Base-by-base conservation (phyloP, 805 yeast species). In the Metschnikowia kunwiensis region DNA sequence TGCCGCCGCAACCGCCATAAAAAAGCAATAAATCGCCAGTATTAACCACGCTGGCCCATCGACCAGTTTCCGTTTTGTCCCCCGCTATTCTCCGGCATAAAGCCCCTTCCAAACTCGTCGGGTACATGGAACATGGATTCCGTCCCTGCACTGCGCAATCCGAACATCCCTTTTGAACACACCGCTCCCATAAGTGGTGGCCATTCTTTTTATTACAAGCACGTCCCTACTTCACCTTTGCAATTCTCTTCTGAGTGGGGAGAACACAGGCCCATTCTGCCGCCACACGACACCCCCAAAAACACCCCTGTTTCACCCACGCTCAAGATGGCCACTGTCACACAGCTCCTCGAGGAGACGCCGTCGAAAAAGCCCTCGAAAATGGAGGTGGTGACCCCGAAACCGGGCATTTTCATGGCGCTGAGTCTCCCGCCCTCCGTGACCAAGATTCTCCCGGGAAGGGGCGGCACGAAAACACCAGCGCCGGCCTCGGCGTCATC, bases 221-320 rank as follows among this genome's bases (percentile, higher is more conserved):
- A n/a, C n/a, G n/a, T n/a, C n/a, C n/a, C n/a, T n/a, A n/a, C n/a
- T n/a, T 27, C 34, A 12, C 44, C 49, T 5, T 18, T 43, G 20
- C 47, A 34, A 8, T 37, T 20, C 7, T 19, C 46, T 3, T 41
- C 48, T 7, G 48, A 46, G 33, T 44, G 49, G 49, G 36, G 22
- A 4, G 49, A 44, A 15, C 26, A 32, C 18, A 26, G 16, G 18
- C 14, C 17, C 4, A 24, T 11, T 11, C 26, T 24, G 26, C n/a
- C 30, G n/a, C 21, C 31, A n/a, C 20, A 32, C 28, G 26, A 19
- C 14, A 19, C 21, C 8, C 24, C 11, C 14, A 38, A 32, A 7
- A 12, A 23, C 18, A 9, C 27, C 9, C 28, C 27, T 4, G 36
- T 18, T 10, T 41, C 39, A 4, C 39, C 43, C 12, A 17, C 18